Conservation (phyloP, 75 land plant species). For the Selaginella moellendorffii region DNA sequence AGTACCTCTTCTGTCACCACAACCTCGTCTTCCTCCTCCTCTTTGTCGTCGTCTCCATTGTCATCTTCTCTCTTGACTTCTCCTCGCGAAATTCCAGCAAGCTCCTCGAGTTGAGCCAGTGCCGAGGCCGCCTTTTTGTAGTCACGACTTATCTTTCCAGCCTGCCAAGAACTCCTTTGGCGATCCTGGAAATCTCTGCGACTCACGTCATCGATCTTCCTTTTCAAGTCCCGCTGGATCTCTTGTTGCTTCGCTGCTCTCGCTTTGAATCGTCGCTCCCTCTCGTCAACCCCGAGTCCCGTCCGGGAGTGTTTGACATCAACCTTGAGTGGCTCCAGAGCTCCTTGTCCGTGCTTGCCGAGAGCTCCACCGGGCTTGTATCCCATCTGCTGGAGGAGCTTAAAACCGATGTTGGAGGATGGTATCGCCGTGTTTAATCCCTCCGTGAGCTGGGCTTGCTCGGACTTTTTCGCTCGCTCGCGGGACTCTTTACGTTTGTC, state of each 20-base stretch:
- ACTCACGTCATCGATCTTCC: conserved; percentile 31
- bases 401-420: conserved; percentile 75
- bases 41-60: conserved; percentile 18
- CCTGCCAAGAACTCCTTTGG: conserved; percentile 43
- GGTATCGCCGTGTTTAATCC: conserved; percentile 48
- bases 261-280: conserved; percentile 25
- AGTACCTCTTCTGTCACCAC: conserved; percentile 72
- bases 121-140: conserved; percentile 50
- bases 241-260: conserved; percentile 22
- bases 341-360: conserved; percentile 54
- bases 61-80: conserved; percentile 24
- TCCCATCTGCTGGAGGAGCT: conserved; percentile 84
- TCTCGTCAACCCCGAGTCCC: conserved; percentile 48
- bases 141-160: conserved; percentile 33
- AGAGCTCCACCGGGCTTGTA: conserved; percentile 63
- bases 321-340: conserved; percentile 47
- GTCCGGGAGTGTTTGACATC: conserved; percentile 56
- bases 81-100: conserved; percentile 18
- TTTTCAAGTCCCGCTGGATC: conserved; percentile 12
- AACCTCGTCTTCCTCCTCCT: conserved; percentile 57
- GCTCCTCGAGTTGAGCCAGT: conserved; percentile 60
- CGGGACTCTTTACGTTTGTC: conserved; percentile 34
- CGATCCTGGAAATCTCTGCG: conserved; percentile 48
- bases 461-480: conserved; percentile 36
- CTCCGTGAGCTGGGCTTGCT: conserved; percentile 41